Base-by-base conservation (phyloP, 441 rosid species). In the Bocquillonia castaneifolia region DNA sequence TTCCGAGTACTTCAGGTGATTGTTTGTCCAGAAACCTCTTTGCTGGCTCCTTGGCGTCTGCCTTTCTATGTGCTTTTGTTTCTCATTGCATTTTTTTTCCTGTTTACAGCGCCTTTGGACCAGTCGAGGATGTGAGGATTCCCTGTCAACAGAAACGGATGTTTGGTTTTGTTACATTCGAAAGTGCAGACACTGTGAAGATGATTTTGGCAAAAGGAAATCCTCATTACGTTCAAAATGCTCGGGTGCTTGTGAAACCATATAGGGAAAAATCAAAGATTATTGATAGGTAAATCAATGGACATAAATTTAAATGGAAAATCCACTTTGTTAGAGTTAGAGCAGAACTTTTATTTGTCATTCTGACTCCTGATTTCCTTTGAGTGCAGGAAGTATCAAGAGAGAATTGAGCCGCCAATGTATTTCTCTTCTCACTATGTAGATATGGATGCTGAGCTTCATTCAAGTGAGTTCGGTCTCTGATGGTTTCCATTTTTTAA, bases 111-210 rank as follows among this genome's bases (percentile, higher is more conserved):
- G 78, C 72, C 18, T 85, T 78, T 71, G 94, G 92, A 45, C 81
- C 77, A 1, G 95, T 86, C 61, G 88, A 83, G 74, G 92, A 86
- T 75, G 92, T 86, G 7, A 82, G 88, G 67, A 85, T 86, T 69
- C 94, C 92, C 9, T 86, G 85, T 80, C 88, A 86, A 29, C 85
- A 86, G 74, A 85, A 81, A 65, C 73, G 92, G 59, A 86, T 86
- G 94, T 86, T 88, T 26, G 94, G 94, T 1, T 88, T 88, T 17
- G 92, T 88, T 57, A 83, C 94, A n/a, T 88, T 88, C 74, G 86
- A 67, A 65, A 68, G 77, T 60, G 65, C 92, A 45, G 87, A 85
- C 14, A 86, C 94, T 0, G 94, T 82, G 61, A 80, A 83, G 66
- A 76, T 76, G 66, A 79, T 88, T 44, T 75, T 86, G 75, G 83